These are phyloP conservation scores for Phytophthora pistaciae DNA, from an alignment of 352 stramenopile genomes.

Conservation along the genomic window DNA sequence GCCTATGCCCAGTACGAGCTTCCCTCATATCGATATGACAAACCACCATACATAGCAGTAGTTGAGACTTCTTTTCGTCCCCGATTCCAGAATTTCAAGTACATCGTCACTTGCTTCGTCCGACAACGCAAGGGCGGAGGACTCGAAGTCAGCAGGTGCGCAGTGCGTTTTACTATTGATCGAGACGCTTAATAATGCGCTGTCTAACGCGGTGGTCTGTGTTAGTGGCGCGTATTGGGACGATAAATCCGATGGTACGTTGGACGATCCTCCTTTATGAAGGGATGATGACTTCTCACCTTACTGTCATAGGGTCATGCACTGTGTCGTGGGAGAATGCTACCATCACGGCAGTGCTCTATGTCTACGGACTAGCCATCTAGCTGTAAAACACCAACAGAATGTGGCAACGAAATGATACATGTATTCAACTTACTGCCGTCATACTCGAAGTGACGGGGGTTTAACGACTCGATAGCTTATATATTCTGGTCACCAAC, in stretches of 20 bases:
- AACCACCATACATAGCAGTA: neutral
- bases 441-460: neutral
- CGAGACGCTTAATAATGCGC: neutral
- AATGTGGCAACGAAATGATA: slow-evolving; percentile 3
- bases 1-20: slow-evolving; percentile 58
- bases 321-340: slow-evolving; percentile 82
- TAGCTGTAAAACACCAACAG: slow-evolving; percentile 2
- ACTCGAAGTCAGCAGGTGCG: slow-evolving; percentile 65
- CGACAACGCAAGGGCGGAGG: slow-evolving; percentile 72
- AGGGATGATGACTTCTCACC: neutral
- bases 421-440: slow-evolving; percentile 13
- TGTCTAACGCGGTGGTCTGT: neutral
- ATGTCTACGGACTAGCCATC: slow-evolving; percentile 75
- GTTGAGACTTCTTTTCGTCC: neutral
- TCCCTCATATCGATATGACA: neutral
- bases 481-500: neutral
- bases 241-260: slow-evolving; percentile 73
- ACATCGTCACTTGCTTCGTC: slow-evolving; percentile 79
- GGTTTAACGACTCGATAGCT: neutral
- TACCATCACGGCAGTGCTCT: slow-evolving; percentile 71
- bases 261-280: neutral
- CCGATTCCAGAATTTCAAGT: slow-evolving; percentile 81
- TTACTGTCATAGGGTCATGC: slow-evolving; percentile 54
- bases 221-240: slow-evolving; percentile 73
- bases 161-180: neutral